Evolutionary conservation across 1,139 yeast genomes (phyloP), one percentile per base, ranked within the genome.

Genomic region (Blastobotrys elegans): DNA sequence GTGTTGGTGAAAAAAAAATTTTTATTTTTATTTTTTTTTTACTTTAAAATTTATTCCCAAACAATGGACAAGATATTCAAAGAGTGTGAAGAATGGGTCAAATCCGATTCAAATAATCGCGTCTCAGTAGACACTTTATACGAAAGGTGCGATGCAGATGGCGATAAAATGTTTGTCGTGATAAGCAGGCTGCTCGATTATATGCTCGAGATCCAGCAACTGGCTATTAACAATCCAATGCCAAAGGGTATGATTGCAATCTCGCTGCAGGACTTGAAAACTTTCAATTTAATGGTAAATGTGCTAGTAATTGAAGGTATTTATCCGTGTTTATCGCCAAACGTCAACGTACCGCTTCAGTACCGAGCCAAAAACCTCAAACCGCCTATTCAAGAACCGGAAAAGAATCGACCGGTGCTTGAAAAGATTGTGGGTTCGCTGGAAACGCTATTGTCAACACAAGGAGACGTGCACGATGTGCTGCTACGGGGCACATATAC

Each of bases 211-310:
- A 44, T 50, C 18, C 51, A 48, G 24, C 33, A 32, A 26, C 18
- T 31, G 14, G 48, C 48, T 13, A 17, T 14, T 18, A 27, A 21
- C 8, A 39, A 27, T 13, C 46, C 46, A 16, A 29, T 32, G 36
- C 44, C 46, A 16, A 49, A 44, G n/a, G 56, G 75, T 41, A 62
- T 85, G 45, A 75, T 90, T 17, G 71, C 84, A 6, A 82, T 90
- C 14, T 86, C 97, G 0, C 70, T 90, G 10, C 90, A 87, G 59
- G 97, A 90, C 61, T 80, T 90, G 72, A 83, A 81, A 60, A 76
- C 79, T 2, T 77, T 90, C 51, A 82, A 86, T 43, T 76, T 74
- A 26, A 61, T 90, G 42, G 66, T 83, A 22, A 84, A 83, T 52
- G 53, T 82, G 14, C 70, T 90, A 2, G 77, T 89, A 0, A 66